Evolutionary conservation across 2,329 filamentous ascomycete species (phyloP), one percentile per base, ranked within the genome.

Genomic region (Ambrosiella beaveri): DNA sequence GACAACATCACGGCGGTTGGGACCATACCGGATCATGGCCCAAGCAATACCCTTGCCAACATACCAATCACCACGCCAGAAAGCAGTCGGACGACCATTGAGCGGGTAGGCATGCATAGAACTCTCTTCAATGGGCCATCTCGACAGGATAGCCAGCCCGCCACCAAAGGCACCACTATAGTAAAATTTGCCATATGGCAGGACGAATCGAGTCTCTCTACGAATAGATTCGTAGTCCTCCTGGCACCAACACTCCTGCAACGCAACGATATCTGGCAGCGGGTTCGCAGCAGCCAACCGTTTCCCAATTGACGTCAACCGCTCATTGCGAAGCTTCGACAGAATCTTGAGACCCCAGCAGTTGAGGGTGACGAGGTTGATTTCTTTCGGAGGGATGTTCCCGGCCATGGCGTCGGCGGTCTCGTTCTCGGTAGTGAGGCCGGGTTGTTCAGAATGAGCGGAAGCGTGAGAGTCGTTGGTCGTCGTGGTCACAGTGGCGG

Each of bases 341-440:
- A 97, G 77, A 72, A 82, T 88, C 66, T 94, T 91, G 62, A 97
- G 81, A 56, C 93, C 93, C 91, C 93, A 97, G 80, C 89, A 96
- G 71, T 98, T 98, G 68, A 95, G 80, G 3, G 88, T 93, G 63
- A 96, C 73, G 64, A 97, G 76, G 66, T 86, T 84, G 67, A 97
- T 79, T 59, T 83, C 77, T 38, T n/a, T 41, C 13, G 56, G 56
- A 15, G 40, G 27, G 11, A 49, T 19, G 13, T 72, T 19, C 11
- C 27, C 8, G 17, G 47, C 37, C 49, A 56, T 57, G 39, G 40
- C 72, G 15, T 77, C 80, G 63, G 66, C 68, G n/a, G 56, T 47
- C 6, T 65, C 62, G 57, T 66, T 64, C 62, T 67, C 68, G 47
- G 59, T 35, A 56, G 58, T 52, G 54, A 49, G 56, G 40, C 38